Conservation (phyloP, 2,329 filamentous ascomycete genomes). For the Ophiostoma tasmaniense region DNA sequence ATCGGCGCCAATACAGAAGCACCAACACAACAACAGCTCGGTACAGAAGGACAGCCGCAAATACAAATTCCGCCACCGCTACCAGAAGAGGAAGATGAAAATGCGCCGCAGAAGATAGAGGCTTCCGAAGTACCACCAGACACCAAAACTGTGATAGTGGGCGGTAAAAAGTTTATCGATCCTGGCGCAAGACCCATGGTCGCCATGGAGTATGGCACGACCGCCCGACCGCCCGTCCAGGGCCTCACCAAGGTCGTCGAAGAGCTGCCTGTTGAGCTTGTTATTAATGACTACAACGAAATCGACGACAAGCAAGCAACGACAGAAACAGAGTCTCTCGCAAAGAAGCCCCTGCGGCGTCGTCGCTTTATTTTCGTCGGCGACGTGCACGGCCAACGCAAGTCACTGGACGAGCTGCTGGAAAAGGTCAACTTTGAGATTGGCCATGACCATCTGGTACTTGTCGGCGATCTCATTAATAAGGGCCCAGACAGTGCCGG, state of each 20-base stretch:
- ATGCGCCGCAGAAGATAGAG: not conserved
- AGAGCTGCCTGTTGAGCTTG: constrained; percentile 27
- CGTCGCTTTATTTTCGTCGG: constrained; percentile 72
- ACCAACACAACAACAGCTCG: not conserved
- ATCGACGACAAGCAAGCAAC: not conserved
- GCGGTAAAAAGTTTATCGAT: not conserved
- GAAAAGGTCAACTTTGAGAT: constrained; percentile 54
- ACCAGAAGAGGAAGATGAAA: not conserved
- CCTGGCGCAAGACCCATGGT: constrained; percentile 9
- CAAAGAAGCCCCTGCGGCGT: constrained; percentile 23
- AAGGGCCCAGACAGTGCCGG: constrained; percentile 79
- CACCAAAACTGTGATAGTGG: not conserved
- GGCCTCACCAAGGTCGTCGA: constrained; percentile 25
- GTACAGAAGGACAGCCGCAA: not conserved
- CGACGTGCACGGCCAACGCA: constrained; percentile 83
- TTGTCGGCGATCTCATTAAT: constrained; percentile 71
- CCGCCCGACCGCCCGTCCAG: constrained; percentile 32
- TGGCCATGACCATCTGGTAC: constrained; percentile 61
- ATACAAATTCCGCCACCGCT: not conserved
- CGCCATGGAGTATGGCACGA: constrained; percentile 29
- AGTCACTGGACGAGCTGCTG: constrained; percentile 58
- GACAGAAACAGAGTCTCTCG: constrained; percentile 25
- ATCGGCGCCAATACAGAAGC: not conserved
- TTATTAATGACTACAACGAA: constrained; percentile 24
- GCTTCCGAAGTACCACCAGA: not conserved